Base-by-base conservation (phyloP, 768 basidiomycete species). In the Boletus subcaerulescens region DNA sequence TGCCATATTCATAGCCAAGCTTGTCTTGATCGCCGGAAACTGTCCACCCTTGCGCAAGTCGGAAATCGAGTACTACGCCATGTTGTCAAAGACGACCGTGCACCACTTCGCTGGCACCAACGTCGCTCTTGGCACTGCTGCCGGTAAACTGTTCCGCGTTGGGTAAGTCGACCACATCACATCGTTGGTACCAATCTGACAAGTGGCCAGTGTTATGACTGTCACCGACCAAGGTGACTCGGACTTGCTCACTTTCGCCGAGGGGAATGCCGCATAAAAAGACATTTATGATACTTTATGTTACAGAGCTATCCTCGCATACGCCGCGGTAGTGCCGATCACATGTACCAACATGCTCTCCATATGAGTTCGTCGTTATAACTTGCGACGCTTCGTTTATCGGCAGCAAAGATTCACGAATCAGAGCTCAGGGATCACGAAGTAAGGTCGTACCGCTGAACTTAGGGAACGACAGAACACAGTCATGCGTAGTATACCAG, bases 21-120 rank as follows among this genome's bases (percentile, higher is more conserved):
- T 99, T 64, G 89, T 99, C 71, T 79, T 99, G 74, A 97, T 99
- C 71, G 93, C 96, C 68, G 95, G 93, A 65, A 99, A 99, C 80
- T 97, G 94, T 80, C 97, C 97, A 55, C 97, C 97, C 59, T 85
- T 99, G 59, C 93, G 97, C 75, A 97, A 97, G 76, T 98, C 96
- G 57, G 97, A 99, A 82, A 83, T 99, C 56, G 97, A 99, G 81
- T 99, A 98, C 82, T 99, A 98, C 73, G 97, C 94, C 78, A 97
- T 97, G 95, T 83, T 99, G 72, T 97, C 94, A 64, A 99, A 99
- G 82, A 98, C 96, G 54, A 86, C 91, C 54, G 96, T 98, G 53
- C 97, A 98, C 78, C 95, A 98, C 80, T 99, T 97, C 74, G 81
- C 86, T 60, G 97, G 97, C 60, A 94, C 94, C 60, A 99, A 99